Percentiles rank a stretch among this genome's conserved stretches.
These are phyloP conservation scores for Mucor racemosus DNA, from an alignment of 371 early-diverging fungal genomes.

Conservation along the genomic window DNA sequence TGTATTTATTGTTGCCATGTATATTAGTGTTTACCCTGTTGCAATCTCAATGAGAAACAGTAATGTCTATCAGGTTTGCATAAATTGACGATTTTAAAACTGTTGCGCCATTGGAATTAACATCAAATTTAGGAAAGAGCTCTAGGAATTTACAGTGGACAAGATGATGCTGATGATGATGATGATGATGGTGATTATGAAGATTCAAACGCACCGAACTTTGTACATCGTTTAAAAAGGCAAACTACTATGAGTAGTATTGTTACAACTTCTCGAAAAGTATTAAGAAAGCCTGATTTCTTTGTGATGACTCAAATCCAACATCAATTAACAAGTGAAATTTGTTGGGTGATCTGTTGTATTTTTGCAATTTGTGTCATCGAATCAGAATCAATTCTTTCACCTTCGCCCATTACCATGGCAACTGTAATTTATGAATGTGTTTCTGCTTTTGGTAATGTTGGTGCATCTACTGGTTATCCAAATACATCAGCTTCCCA, in stretches of 20 bases:
- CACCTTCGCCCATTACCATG: constrained; percentile 45
- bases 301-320: constrained; percentile 55
- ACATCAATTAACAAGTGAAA: constrained; percentile 51
- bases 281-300: constrained; percentile 48
- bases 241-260: constrained; percentile 45
- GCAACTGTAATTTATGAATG: constrained; percentile 51
- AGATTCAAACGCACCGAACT: background rate
- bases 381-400: constrained; percentile 39
- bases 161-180: constrained; percentile 24
- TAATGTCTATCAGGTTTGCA: constrained; percentile 42
- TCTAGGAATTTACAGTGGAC: constrained; percentile 47
- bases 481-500: constrained; percentile 44
- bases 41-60: constrained; percentile 47
- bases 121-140: constrained; percentile 42
- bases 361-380: constrained; percentile 42
- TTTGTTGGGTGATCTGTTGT: constrained; percentile 51
- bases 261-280: constrained; percentile 38
- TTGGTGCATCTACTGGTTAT: constrained; percentile 49
- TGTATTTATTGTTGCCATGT: constrained; percentile 43
- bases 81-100: background rate
- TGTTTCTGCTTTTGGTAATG: constrained; percentile 54
- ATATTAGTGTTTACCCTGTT: constrained; percentile 45
- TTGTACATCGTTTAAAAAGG: constrained; percentile 35
- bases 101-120: background rate
- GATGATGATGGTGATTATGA: constrained; percentile 24